Conservation (phyloP, 495 filamentous ascomycete genomes). For the Penicillium paxilli region DNA sequence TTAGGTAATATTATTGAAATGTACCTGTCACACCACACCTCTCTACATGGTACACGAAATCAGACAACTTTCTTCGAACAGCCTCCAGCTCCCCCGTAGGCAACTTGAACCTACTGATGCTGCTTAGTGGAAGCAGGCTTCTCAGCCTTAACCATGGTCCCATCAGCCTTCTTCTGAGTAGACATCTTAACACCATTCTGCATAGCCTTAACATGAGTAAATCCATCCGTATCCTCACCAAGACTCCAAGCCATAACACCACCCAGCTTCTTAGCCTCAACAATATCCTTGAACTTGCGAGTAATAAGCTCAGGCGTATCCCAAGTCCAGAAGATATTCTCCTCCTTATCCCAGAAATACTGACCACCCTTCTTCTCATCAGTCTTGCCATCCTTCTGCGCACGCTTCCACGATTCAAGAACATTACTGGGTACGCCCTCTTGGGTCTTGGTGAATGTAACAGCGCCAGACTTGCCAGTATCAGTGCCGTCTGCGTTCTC, state of each 20-base stretch:
- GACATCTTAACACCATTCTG: slow-evolving; percentile 41
- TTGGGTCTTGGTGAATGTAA: slow-evolving; percentile 54
- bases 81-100: background rate
- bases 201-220: slow-evolving; percentile 59
- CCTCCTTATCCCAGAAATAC: slow-evolving; percentile 64
- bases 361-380: slow-evolving; percentile 62
- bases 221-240: slow-evolving; percentile 66
- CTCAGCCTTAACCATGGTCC: background rate
- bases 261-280: slow-evolving; percentile 58
- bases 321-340: slow-evolving; percentile 73
- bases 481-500: slow-evolving; percentile 67
- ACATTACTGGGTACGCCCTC: slow-evolving; percentile 48
- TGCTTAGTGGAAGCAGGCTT: background rate
- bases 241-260: slow-evolving; percentile 75
- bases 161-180: background rate
- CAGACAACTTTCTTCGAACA: no score
- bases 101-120: background rate
- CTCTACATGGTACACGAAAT: no score
- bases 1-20: background rate
- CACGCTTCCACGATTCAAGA: slow-evolving; percentile 49
- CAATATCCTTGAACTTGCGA: slow-evolving; percentile 62
- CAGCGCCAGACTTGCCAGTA: slow-evolving; percentile 59
- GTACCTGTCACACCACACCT: background rate
- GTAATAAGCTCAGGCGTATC: slow-evolving; percentile 63
- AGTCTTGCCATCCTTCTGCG: slow-evolving; percentile 53